Conservation (phyloP, 2,329 filamentous ascomycete genomes). For the Xylariomycetidae sp. region DNA sequence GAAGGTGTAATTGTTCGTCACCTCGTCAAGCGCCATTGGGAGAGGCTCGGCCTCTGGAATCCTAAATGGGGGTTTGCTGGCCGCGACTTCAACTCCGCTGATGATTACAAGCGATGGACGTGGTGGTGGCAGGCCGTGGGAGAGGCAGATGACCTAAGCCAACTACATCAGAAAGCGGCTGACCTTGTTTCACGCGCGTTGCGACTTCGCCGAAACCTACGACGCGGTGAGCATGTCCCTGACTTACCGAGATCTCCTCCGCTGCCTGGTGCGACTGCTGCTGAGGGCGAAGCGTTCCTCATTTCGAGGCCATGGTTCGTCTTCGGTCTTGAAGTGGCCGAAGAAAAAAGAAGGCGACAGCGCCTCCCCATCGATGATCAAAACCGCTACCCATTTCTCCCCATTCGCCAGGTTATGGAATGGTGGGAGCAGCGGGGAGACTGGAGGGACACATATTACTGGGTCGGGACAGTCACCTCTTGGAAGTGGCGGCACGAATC, state of each 20-base stretch:
- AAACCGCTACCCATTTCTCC: constrained; percentile 2
- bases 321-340: constrained; percentile 11
- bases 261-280: constrained; percentile 2
- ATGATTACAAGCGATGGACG: constrained; percentile 9
- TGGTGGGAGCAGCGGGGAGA: constrained; percentile 13
- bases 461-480: not conserved
- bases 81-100: constrained; percentile 6
- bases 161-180: not conserved
- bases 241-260: not conserved
- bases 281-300: constrained; percentile 11
- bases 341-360: constrained; percentile 8
- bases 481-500: constrained; percentile 17
- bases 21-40: constrained; percentile 14
- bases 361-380: constrained; percentile 7
- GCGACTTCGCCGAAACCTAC: constrained; percentile 1
- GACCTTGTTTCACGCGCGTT: constrained; percentile 2
- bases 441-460: constrained; percentile 8
- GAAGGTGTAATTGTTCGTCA: constrained; percentile 12
- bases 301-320: constrained; percentile 14
- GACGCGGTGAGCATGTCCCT: constrained; percentile 3
- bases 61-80: constrained; percentile 13
- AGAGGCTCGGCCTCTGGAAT: constrained; percentile 18
- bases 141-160: not conserved
- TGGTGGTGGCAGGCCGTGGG: constrained; percentile 6
- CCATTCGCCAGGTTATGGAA: constrained; percentile 7